A percentile compares a stretch with the other conserved stretches of the same genome.
Evolutionary conservation across 2,329 filamentous ascomycete genomes (phyloP).

Genomic region (Stemphylium beticola): DNA sequence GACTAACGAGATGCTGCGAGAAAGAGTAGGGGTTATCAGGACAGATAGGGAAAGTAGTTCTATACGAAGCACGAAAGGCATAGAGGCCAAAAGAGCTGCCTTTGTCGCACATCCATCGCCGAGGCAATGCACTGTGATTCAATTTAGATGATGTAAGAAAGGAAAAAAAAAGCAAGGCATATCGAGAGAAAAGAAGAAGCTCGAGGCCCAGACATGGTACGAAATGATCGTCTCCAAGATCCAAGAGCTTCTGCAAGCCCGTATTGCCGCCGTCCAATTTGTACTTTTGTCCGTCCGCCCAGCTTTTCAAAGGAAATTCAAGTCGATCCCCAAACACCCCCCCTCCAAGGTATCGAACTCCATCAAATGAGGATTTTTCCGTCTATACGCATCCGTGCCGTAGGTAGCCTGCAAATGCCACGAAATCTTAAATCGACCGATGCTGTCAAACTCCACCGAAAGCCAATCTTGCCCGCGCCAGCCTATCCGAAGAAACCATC

Average conservation of each 20-base stretch:
- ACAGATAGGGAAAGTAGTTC: slow-evolving; percentile 9
- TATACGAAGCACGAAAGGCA: slow-evolving; percentile 14
- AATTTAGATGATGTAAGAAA: slow-evolving; percentile 20
- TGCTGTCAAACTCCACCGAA: slow-evolving; percentile 44
- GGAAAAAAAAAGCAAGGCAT: slow-evolving; percentile 11
- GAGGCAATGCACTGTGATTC: slow-evolving; percentile 14
- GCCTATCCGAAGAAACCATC: slow-evolving; percentile 43
- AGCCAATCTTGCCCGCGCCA: slow-evolving; percentile 45
- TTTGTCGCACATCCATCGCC: slow-evolving; percentile 13
- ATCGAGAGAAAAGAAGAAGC: slow-evolving; percentile 12
- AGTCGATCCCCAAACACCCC: slow-evolving; percentile 43
- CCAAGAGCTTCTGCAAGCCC: slow-evolving; percentile 29
- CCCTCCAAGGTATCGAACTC: slow-evolving; percentile 48
- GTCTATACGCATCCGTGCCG: slow-evolving; percentile 46
- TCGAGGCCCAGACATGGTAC: slow-evolving; percentile 14
- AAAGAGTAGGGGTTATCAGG: slow-evolving; percentile 2
- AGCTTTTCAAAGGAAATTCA: slow-evolving; percentile 37
- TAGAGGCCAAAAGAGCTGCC: slow-evolving; percentile 7
- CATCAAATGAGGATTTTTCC: slow-evolving; percentile 43
- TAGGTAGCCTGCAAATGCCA: slow-evolving; percentile 48
- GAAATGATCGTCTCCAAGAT: slow-evolving; percentile 23
- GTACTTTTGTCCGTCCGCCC: slow-evolving; percentile 39
- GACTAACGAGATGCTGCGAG: neutral
- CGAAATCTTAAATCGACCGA: slow-evolving; percentile 48
- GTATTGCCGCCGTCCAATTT: slow-evolving; percentile 36